Conservation (phyloP, 2,329 filamentous ascomycete genomes). For the Paraphaeosphaeria minitans region DNA sequence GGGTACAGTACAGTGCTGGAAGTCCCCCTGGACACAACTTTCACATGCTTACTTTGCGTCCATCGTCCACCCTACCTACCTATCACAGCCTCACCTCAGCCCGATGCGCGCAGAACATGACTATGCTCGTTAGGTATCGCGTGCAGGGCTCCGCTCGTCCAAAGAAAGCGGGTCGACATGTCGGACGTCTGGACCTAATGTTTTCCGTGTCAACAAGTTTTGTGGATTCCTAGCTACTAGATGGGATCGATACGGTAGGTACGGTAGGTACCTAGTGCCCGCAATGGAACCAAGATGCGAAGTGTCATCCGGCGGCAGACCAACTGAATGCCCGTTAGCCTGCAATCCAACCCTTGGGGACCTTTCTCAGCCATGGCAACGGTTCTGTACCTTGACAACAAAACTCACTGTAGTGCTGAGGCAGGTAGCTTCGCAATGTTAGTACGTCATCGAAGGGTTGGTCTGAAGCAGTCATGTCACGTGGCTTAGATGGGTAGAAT, state of each 20-base stretch:
- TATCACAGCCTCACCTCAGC: not conserved
- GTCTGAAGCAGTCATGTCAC: not conserved
- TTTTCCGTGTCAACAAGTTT: not conserved
- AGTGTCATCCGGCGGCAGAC: not conserved
- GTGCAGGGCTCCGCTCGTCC: not conserved
- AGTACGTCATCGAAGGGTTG: not conserved
- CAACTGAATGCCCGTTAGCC: not conserved
- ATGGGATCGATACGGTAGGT: not conserved
- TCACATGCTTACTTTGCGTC: not conserved
- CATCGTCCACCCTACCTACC: not conserved
- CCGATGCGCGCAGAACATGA: not conserved
- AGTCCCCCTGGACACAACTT: not conserved
- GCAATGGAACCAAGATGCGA: not conserved
- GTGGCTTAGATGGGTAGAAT: not conserved
- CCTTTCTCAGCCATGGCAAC: not conserved
- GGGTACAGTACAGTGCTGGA: not conserved
- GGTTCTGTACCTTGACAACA: not conserved
- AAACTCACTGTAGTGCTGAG: not conserved
- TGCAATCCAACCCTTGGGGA: not conserved
- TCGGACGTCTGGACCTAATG: not conserved
- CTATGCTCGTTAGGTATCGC: not conserved
- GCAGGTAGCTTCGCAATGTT: not conserved
- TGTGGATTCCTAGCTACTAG: not conserved
- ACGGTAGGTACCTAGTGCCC: too few species aligned
- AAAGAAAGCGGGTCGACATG: not conserved